A percentile compares a stretch with the other conserved stretches of the same genome.
Evolutionary conservation across 352 stramenopile genomes (phyloP).

Genomic region (Pythium brassicae): DNA sequence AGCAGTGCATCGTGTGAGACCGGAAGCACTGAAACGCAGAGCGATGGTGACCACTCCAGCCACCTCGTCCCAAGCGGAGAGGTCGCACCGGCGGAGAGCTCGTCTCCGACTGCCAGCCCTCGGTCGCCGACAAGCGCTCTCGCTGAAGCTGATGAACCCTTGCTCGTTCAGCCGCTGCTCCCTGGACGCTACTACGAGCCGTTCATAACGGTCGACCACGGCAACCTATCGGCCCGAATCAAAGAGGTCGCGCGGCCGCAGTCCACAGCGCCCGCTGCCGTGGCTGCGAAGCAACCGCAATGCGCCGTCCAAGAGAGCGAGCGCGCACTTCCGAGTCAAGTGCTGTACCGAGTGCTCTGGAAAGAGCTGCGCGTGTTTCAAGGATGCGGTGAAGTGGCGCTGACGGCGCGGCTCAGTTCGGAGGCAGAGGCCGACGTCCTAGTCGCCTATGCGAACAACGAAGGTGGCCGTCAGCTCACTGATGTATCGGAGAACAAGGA

Average conservation of each 20-base stretch:
- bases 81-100: too few relatives aligned
- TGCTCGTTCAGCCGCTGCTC: slow-evolving; percentile 8
- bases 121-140: not conserved
- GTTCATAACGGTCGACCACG: slow-evolving; percentile 9
- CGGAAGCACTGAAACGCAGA: too few relatives aligned
- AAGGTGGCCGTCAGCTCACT: not conserved
- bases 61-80: too few relatives aligned
- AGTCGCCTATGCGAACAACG: not conserved
- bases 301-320: not conserved
- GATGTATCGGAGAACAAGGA: too few relatives aligned
- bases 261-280: too few relatives aligned
- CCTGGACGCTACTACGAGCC: slow-evolving; percentile 16
- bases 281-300: not conserved
- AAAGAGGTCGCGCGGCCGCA: not conserved
- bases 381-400: slow-evolving; percentile 3
- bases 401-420: slow-evolving; percentile 39
- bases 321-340: not conserved
- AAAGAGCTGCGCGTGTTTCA: slow-evolving; percentile 28
- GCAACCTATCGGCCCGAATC: not conserved
- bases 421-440: slow-evolving; percentile 23
- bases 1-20: too few relatives aligned
- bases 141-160: not conserved
- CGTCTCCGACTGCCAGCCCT: not conserved
- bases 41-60: too few relatives aligned
- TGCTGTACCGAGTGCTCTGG: slow-evolving; percentile 46